A percentile compares a stretch with the other conserved stretches of the same genome.
Evolutionary conservation across 352 stramenopile genomes (phyloP).

Genomic region (Pythium dissotocum): DNA sequence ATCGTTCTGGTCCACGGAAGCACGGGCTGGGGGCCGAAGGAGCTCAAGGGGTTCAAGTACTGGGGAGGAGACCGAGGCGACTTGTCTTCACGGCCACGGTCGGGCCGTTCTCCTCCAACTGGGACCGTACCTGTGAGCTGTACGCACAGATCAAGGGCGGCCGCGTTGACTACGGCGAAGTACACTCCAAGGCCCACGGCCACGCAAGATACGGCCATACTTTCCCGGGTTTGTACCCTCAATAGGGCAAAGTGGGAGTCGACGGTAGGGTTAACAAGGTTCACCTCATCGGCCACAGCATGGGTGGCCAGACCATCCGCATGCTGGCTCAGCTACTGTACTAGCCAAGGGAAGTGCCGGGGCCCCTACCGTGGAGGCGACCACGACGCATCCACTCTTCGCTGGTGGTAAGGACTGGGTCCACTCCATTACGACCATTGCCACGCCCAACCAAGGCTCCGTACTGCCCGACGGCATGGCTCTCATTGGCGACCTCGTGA

Average conservation of each 20-base stretch:
- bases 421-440: conserved; percentile 67
- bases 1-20: conserved; percentile 29
- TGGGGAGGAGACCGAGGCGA: conserved; percentile 8
- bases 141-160: conserved; percentile 45
- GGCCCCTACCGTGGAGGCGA: conserved; percentile 33
- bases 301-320: conserved; percentile 76
- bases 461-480: conserved; percentile 43
- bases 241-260: conserved; percentile 45
- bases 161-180: conserved; percentile 34
- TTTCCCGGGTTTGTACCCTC: conserved; percentile 56
- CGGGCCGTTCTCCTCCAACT: conserved; percentile 42
- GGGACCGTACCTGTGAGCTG: conserved; percentile 44
- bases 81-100: too few species aligned
- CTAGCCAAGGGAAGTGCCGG: conserved; percentile 41
- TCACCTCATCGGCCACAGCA: conserved; percentile 75
- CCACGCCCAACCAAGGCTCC: conserved; percentile 61
- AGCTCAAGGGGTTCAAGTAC: conserved; percentile 19
- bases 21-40: conserved; percentile 23
- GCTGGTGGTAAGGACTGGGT: conserved; percentile 58
- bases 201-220: conserved; percentile 42
- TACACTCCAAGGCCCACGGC: conserved; percentile 23
- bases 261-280: conserved; percentile 65
- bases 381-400: conserved; percentile 44
- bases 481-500: conserved; percentile 42
- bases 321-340: conserved; percentile 76